Evolutionary conservation across 768 basidiomycete genomes (phyloP).

Genomic region (Boletus edulis): DNA sequence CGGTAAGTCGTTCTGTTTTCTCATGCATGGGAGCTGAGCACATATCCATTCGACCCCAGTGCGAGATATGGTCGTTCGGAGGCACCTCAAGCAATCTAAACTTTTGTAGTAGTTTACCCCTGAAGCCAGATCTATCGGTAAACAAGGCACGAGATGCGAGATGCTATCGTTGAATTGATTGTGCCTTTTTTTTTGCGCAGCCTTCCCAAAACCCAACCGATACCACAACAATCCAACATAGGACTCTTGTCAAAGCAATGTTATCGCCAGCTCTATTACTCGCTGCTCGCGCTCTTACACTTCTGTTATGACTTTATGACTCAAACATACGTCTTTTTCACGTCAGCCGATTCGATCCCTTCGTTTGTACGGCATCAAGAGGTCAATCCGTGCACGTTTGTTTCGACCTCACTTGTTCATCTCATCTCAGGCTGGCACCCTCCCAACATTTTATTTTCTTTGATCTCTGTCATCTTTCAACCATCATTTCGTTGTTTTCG

Average conservation of each 20-base stretch:
- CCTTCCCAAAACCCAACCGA: background rate
- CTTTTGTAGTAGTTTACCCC: conserved; percentile 43
- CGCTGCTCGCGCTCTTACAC: conserved; percentile 6
- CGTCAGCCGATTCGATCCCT: background rate
- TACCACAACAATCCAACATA: conserved; percentile 4
- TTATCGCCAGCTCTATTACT: conserved; percentile 12
- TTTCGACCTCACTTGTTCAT: background rate
- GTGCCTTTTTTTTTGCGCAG: background rate
- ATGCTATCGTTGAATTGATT: background rate
- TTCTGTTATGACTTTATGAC: background rate
- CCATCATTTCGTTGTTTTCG: background rate
- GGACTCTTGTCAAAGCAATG: conserved; percentile 12
- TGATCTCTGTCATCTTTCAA: conserved; percentile 4
- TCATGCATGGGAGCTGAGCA: background rate
- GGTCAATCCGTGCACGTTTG: background rate
- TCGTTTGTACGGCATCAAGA: background rate
- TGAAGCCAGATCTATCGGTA: conserved; percentile 6
- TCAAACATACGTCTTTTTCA: background rate
- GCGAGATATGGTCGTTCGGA: conserved; percentile 78
- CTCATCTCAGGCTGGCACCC: background rate
- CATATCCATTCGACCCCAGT: conserved; percentile 39
- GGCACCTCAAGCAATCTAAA: conserved; percentile 72
- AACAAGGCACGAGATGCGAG: background rate
- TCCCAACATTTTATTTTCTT: background rate
- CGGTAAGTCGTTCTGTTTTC: conserved; percentile 40